Evolutionary conservation across 257 asterid species (phyloP).

Genomic region (Ilex aquifolium): DNA sequence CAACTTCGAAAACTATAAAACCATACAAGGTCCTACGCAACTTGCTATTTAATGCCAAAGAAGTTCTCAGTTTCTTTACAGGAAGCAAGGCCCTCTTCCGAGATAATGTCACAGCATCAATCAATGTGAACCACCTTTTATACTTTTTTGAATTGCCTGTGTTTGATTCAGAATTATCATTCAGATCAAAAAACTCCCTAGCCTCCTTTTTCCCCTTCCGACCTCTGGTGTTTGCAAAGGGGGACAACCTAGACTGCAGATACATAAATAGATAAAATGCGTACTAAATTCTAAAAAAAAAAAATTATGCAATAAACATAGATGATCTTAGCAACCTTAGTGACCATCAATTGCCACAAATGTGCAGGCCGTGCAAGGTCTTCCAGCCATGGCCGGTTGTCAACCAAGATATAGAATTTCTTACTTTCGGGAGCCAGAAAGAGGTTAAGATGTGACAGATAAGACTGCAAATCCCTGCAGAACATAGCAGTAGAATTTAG

Average conservation of each 20-base stretch:
- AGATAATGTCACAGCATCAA: conserved; percentile 67
- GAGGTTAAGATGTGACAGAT: conserved; percentile 84
- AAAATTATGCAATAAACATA: background rate
- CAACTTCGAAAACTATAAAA: conserved; percentile 87
- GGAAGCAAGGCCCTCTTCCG: conserved; percentile 85
- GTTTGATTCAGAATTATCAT: conserved; percentile 33
- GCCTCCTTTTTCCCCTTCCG: conserved; percentile 44
- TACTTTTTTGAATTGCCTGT: conserved; percentile 33
- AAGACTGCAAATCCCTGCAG: conserved; percentile 87
- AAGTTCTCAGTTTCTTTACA: conserved; percentile 72
- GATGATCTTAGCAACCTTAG: conserved; percentile 55
- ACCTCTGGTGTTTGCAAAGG: conserved; percentile 80
- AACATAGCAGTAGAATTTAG: background rate
- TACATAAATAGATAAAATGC: background rate
- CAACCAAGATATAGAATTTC: conserved; percentile 75
- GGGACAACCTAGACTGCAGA: conserved; percentile 91
- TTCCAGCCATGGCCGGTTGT: conserved; percentile 88
- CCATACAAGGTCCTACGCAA: conserved; percentile 88
- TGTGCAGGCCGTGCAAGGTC: conserved; percentile 83
- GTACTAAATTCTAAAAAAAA: background rate
- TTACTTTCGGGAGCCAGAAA: conserved; percentile 78
- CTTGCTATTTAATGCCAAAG: conserved; percentile 68
- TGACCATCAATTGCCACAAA: conserved; percentile 95
- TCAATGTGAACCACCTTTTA: conserved; percentile 61
- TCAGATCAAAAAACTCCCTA: conserved; percentile 28